These are phyloP conservation scores for Besnoitia besnoiti DNA, from an alignment of 169 alveolate species.

Conservation along the genomic window DNA sequence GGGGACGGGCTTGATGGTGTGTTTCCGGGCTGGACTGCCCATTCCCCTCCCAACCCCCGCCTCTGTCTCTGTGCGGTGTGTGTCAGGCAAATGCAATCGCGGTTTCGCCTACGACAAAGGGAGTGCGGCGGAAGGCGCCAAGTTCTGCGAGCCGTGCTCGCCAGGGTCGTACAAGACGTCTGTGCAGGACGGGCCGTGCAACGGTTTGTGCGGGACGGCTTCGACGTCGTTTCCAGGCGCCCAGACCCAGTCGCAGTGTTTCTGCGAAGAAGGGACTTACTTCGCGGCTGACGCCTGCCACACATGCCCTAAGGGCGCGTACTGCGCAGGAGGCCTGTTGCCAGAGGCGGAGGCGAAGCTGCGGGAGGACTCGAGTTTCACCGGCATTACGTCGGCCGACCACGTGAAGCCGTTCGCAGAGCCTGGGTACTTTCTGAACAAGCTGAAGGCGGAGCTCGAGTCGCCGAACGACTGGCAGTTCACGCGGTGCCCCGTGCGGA, in stretches of 20 bases:
- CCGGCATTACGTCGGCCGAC: slow-evolving; percentile 70
- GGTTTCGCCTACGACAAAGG: slow-evolving; percentile 77
- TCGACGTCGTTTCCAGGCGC: slow-evolving; percentile 83
- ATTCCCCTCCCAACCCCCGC: too few relatives aligned
- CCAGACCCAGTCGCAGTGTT: slow-evolving; percentile 81
- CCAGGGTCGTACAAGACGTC: slow-evolving; percentile 84
- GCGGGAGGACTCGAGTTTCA: slow-evolving; percentile 67
- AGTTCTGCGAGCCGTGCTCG: slow-evolving; percentile 79
- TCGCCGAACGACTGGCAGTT: slow-evolving; percentile 85
- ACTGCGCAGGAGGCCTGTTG: slow-evolving; percentile 81
- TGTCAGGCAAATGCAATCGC: slow-evolving; percentile 78
- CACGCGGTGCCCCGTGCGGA: slow-evolving; percentile 82
- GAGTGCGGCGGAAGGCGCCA: slow-evolving; percentile 55
- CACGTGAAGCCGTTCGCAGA: slow-evolving; percentile 83
- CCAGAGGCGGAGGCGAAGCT: slow-evolving; percentile 53
- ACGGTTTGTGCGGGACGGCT: slow-evolving; percentile 81
- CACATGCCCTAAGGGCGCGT: slow-evolving; percentile 84
- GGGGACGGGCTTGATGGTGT: too few relatives aligned
- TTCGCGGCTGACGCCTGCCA: slow-evolving; percentile 80
- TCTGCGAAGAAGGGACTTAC: slow-evolving; percentile 81
- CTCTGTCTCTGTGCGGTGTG: not conserved
- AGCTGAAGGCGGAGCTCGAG: slow-evolving; percentile 71
- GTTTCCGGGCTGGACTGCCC: too few relatives aligned
- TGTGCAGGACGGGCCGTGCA: slow-evolving; percentile 81
- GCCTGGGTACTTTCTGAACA: slow-evolving; percentile 81